Evolutionary conservation across 2,329 filamentous ascomycete species (phyloP).

Genomic region (Aureobasidium melanogenum): DNA sequence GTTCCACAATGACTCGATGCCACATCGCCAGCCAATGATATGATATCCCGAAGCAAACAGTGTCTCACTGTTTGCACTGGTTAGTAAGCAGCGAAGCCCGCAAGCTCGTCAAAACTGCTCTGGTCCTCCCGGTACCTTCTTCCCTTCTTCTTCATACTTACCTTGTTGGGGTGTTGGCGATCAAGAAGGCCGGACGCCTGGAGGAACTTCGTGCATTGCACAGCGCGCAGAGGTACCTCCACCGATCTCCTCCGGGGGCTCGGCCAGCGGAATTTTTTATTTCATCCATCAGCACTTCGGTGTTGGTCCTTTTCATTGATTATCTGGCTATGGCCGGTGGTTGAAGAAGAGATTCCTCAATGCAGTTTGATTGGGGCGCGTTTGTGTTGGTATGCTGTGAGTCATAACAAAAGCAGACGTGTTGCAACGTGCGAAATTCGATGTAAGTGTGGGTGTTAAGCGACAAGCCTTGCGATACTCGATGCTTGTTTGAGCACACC

Average conservation of each 20-base stretch:
- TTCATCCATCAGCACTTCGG: neutral
- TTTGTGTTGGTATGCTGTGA: neutral
- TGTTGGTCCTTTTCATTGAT: constrained; percentile 9
- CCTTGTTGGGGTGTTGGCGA: neutral
- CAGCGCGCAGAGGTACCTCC: constrained; percentile 10
- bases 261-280: constrained; percentile 6
- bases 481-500: no score
- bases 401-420: no score
- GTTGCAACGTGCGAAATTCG: neutral
- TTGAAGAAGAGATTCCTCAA: constrained; percentile 11
- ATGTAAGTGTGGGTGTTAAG: neutral
- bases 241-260: constrained; percentile 12
- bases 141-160: constrained; percentile 4
- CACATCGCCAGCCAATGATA: no score
- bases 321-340: neutral
- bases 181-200: constrained; percentile 4
- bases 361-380: no score
- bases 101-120: no score
- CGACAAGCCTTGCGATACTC: no score
- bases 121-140: neutral
- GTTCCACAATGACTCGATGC: no score
- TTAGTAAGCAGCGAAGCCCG: no score
- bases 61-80: no score
- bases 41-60: no score
- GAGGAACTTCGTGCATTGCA: constrained; percentile 13